Evolutionary conservation across 306 rosid species (phyloP).

Genomic region (Quillaja saponaria): DNA sequence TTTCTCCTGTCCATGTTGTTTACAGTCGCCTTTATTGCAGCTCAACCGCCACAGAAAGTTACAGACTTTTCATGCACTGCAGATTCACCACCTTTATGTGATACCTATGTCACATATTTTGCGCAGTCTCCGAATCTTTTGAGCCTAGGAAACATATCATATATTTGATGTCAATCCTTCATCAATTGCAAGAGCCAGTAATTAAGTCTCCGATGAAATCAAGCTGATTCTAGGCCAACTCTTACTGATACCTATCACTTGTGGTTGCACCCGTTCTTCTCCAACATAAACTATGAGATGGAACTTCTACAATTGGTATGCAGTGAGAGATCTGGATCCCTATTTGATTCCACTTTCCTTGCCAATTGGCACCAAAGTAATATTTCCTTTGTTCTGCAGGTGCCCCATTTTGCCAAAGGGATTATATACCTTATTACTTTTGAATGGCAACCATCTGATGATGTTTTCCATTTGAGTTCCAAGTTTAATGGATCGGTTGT

Average conservation of each 20-base stretch:
- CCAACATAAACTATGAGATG: constrained; percentile 56
- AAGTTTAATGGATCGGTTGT: constrained; percentile 48
- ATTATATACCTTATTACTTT: constrained; percentile 52
- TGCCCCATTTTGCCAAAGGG: constrained; percentile 48
- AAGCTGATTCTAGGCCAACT: constrained; percentile 47
- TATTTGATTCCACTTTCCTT: constrained; percentile 38
- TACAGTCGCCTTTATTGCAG: constrained; percentile 32
- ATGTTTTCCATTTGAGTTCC: constrained; percentile 40
- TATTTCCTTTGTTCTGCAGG: constrained; percentile 64
- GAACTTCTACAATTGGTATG: constrained; percentile 58
- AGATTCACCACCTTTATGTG: constrained; percentile 49
- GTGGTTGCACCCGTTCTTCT: constrained; percentile 61
- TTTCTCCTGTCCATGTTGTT: constrained; percentile 36
- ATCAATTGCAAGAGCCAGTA: constrained; percentile 65
- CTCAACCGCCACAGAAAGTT: constrained; percentile 33
- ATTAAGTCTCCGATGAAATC: constrained; percentile 29
- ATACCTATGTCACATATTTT: constrained; percentile 64
- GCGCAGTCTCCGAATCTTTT: constrained; percentile 47
- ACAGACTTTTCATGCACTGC: constrained; percentile 59
- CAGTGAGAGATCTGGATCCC: constrained; percentile 43
- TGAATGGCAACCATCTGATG: constrained; percentile 65
- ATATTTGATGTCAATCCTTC: constrained; percentile 54
- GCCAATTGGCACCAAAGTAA: constrained; percentile 40
- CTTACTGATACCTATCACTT: constrained; percentile 64
- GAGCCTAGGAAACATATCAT: constrained; percentile 52